Percentiles rank a stretch among this genome's conserved stretches.
Conservation (phyloP, 176 grass and related monocot genomes). For the Triticum timopheevii region DNA sequence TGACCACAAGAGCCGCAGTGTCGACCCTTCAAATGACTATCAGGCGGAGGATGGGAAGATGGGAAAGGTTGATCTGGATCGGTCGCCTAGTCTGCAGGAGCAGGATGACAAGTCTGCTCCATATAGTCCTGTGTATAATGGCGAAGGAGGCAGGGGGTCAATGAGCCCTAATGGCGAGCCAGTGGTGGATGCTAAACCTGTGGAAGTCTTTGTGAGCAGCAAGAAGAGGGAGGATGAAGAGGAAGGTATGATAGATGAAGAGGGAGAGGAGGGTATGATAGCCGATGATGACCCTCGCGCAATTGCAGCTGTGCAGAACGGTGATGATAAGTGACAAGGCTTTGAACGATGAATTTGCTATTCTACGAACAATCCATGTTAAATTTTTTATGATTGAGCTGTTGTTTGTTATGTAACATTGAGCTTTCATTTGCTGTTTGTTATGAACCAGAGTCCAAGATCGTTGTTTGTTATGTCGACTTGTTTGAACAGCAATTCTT, state of each 20-base stretch:
- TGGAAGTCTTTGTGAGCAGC: not conserved
- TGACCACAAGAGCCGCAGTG: conserved; percentile 20
- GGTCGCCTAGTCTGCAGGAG: conserved; percentile 37
- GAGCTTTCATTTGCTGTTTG: not conserved
- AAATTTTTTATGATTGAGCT: not conserved
- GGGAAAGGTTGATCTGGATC: conserved; percentile 43
- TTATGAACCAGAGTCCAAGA: not conserved
- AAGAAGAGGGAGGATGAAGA: conserved; percentile 59
- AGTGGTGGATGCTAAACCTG: conserved; percentile 18
- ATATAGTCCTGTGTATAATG: conserved; percentile 48
- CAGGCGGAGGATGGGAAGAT: conserved; percentile 37
- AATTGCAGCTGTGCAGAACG: conserved; percentile 32
- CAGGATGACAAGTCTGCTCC: conserved; percentile 43
- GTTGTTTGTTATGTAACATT: not conserved
- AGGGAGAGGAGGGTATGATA: conserved; percentile 54
- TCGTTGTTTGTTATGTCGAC: not conserved
- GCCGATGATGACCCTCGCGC: conserved; percentile 27
- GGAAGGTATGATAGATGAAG: conserved; percentile 74
- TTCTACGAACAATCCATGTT: not conserved
- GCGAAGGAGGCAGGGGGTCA: conserved; percentile 35
- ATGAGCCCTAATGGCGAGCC: conserved; percentile 40
- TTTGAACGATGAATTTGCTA: not conserved
- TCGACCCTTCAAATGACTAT: conserved; percentile 27
- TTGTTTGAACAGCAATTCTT: too few relatives aligned
- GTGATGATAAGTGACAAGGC: not conserved